phyloP scores from a whole-genome alignment of 2,329 filamentous ascomycete genomes.

The Cytospora chrysosperma region DNA sequence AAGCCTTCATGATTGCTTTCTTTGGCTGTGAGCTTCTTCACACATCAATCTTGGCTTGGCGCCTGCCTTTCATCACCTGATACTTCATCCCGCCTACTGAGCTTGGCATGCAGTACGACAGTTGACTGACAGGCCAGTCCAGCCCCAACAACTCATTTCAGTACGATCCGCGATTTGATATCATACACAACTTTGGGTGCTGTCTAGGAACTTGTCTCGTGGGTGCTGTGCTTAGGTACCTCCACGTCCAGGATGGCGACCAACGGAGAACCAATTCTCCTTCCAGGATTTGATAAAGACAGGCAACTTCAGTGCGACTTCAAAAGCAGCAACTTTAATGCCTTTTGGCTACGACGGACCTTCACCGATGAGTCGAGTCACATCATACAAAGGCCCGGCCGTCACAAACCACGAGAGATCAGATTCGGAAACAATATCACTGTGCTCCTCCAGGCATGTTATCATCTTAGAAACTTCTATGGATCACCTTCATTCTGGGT shows the following conservation, averaged over 20 bases:
- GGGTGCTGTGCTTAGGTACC: not conserved
- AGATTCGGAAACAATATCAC: slow-evolving; percentile 23
- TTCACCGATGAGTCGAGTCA: not conserved
- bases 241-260: not conserved
- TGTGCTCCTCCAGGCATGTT: slow-evolving; percentile 13
- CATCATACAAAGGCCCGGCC: not conserved
- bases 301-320: slow-evolving; percentile 2
- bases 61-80: not conserved
- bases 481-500: not conserved
- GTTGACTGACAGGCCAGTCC: not conserved
- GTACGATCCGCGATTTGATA: not conserved
- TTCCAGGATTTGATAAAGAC: slow-evolving; percentile 8
- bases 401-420: not conserved
- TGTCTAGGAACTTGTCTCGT: too few species aligned
- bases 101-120: not conserved
- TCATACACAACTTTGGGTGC: not conserved
- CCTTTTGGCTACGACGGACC: slow-evolving; percentile 2
- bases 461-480: not conserved
- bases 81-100: not conserved
- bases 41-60: too few species aligned
- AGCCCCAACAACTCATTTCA: not conserved
- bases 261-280: slow-evolving; percentile 5
- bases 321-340: not conserved
- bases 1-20: too few species aligned
- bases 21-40: too few species aligned